Conservation (phyloP, 1,284 basidiomycete species). For the Sutorius eximius region DNA sequence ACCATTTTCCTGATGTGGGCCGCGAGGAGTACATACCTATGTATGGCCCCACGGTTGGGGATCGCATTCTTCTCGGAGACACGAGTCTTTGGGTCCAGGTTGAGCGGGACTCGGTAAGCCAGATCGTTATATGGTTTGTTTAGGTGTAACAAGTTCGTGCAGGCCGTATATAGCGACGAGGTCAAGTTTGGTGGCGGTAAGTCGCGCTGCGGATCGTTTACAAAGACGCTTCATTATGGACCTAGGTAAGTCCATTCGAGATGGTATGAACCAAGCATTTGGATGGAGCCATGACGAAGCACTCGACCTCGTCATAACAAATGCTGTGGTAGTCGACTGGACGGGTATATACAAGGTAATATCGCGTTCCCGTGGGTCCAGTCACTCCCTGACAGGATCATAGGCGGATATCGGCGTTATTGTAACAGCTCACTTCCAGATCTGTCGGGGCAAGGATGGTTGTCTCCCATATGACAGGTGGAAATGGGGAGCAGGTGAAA, state of each 20-base stretch:
- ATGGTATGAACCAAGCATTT: constrained; percentile 94
- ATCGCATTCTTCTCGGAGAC: constrained; percentile 87
- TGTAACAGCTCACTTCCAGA: too few species aligned
- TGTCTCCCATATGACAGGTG: too few species aligned
- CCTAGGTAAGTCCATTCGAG: constrained; percentile 87
- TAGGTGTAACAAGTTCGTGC: neutral
- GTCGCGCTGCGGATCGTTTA: constrained; percentile 7
- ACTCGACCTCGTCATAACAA: constrained; percentile 93
- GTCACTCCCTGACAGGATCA: constrained; percentile 5
- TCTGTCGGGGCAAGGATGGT: too few species aligned
- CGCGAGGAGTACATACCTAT: constrained; percentile 81
- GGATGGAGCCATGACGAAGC: constrained; percentile 66
- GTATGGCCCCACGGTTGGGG: constrained; percentile 94
- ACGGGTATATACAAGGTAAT: constrained; percentile 89
- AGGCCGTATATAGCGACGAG: constrained; percentile 91
- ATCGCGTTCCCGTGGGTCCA: neutral
- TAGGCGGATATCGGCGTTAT: constrained; percentile 98
- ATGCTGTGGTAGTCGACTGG: constrained; percentile 94
- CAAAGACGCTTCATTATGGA: neutral
- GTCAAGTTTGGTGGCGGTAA: constrained; percentile 95
- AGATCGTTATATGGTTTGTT: neutral
- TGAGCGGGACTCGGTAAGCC: constrained; percentile 77
- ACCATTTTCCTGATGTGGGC: constrained; percentile 41
- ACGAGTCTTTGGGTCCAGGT: constrained; percentile 92
- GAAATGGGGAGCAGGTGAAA: too few species aligned